Evolutionary conservation across 768 basidiomycete species (phyloP).

Genomic region (Amanita thiersii): DNA sequence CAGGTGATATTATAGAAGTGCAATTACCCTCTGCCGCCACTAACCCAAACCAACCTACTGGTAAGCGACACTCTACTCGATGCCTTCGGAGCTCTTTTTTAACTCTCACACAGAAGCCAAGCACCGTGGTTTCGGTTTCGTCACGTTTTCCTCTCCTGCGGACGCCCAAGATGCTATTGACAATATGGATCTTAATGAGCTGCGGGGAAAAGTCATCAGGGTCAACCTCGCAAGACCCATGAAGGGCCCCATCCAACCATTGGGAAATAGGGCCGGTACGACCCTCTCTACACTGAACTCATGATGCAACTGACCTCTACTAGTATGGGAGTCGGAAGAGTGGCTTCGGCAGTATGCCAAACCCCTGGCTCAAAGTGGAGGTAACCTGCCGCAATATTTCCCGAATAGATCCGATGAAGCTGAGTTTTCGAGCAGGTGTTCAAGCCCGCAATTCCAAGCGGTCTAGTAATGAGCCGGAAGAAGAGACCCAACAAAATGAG

Average conservation of each 20-base stretch:
- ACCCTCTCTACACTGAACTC: neutral
- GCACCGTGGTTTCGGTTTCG: conserved; percentile 91
- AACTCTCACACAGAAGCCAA: conserved; percentile 45
- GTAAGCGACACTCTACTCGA: conserved; percentile 24
- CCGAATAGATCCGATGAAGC: neutral
- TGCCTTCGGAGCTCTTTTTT: conserved; percentile 7
- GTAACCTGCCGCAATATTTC: conserved; percentile 25
- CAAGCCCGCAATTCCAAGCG: conserved; percentile 41
- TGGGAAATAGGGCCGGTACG: conserved; percentile 72
- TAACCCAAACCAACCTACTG: conserved; percentile 51
- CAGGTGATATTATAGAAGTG: conserved; percentile 91
- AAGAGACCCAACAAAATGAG: conserved; percentile 19
- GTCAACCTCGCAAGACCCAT: conserved; percentile 82
- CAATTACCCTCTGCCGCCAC: conserved; percentile 75
- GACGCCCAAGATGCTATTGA: conserved; percentile 97
- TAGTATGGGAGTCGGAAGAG: conserved; percentile 96
- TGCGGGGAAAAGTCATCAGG: conserved; percentile 67
- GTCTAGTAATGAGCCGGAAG: conserved; percentile 16
- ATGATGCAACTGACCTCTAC: neutral
- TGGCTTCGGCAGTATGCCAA: conserved; percentile 83
- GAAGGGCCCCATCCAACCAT: conserved; percentile 59
- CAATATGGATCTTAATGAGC: conserved; percentile 96
- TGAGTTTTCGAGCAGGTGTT: conserved; percentile 30
- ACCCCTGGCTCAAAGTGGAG: conserved; percentile 68
- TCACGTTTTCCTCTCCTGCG: conserved; percentile 70